Evolutionary conservation across 1,139 yeast genomes (phyloP).

Genomic region (Lodderomyces orthopsilosis): DNA sequence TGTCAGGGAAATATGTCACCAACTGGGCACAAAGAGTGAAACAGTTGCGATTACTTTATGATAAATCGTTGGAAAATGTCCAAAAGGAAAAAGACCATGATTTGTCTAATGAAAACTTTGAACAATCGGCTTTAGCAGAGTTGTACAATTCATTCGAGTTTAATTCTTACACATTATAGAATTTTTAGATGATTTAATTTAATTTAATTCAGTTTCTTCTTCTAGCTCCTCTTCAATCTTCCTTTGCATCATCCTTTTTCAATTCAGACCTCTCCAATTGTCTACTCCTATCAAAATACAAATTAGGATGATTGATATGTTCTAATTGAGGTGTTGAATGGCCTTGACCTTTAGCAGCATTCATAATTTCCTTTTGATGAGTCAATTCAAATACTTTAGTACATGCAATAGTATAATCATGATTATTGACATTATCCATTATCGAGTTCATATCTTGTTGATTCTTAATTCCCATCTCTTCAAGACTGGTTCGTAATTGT

Average conservation of each 20-base stretch:
- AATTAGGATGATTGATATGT: conserved; percentile 81
- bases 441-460: conserved; percentile 60
- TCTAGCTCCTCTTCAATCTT: too few relatives aligned
- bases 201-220: too few relatives aligned
- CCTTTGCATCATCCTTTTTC: conserved; percentile 4
- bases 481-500: conserved; percentile 52
- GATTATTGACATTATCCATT: conserved; percentile 60
- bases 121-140: conserved; percentile 16
- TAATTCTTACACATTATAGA: conserved; percentile 37
- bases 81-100: conserved; percentile 18
- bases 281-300: conserved; percentile 77
- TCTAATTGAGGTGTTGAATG: conserved; percentile 13
- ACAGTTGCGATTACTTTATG: conserved; percentile 51
- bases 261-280: conserved; percentile 26
- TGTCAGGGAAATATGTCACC: conserved; percentile 47
- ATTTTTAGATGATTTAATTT: neutral
- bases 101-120: conserved; percentile 20
- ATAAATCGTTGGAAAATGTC: conserved; percentile 36
- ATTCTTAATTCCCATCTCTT: conserved; percentile 69
- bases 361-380: conserved; percentile 48
- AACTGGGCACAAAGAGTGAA: conserved; percentile 68
- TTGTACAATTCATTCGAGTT: conserved; percentile 41
- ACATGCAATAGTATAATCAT: conserved; percentile 82
- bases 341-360: conserved; percentile 26
- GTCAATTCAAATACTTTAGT: conserved; percentile 83